Base-by-base conservation (phyloP, 495 filamentous ascomycete genomes). In the Zalerion maritima region DNA sequence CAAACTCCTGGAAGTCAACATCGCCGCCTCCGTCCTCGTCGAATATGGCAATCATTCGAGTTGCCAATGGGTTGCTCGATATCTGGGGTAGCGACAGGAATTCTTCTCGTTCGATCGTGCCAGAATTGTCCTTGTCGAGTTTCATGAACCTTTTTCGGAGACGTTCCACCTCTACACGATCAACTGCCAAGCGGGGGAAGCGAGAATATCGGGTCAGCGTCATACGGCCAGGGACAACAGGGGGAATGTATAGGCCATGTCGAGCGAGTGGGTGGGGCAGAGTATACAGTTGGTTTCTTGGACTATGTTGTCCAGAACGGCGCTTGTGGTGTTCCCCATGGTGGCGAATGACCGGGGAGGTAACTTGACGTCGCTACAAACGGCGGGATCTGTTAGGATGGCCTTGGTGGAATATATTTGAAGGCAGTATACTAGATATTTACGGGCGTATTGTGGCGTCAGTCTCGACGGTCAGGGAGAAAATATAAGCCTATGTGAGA, bases 1-100 rank as follows among this genome's bases (percentile, higher is more conserved):
- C 89, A 61, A 99, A 99, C 57, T 99, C 89, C 46, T 96, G 83
- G 62, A 99, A 99, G 55, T 99, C 89, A 43, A 99, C 89, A 42
- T 92, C 81, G 40, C 89, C 89, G 39, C 89, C 87, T 38, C 89
- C 89, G 55, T 99, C 89, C 57, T 99, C 89, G 53, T 99, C 89
- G 54, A 99, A 96, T 44, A 99, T 99, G 7, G 91, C 89, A 45
- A 99, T 99, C 85, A 99, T 92, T 54, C 82, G 87, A 32, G 36
- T 94, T 26, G 89, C 91, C 22, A 99, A 76, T 4, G 89, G 89
- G 59, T 99, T 99, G 20, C 87, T 93, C 20, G 83, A 89, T 51
- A 99, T 87, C 64, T 96, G 91, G 14, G 89, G 89, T 14, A 99
- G 71, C 42, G 80, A 86, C 31, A 99, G 75, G 57, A 99, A 99